These are phyloP conservation scores for Pleurotus platypus DNA, from an alignment of 768 basidiomycete species.

Conservation along the genomic window DNA sequence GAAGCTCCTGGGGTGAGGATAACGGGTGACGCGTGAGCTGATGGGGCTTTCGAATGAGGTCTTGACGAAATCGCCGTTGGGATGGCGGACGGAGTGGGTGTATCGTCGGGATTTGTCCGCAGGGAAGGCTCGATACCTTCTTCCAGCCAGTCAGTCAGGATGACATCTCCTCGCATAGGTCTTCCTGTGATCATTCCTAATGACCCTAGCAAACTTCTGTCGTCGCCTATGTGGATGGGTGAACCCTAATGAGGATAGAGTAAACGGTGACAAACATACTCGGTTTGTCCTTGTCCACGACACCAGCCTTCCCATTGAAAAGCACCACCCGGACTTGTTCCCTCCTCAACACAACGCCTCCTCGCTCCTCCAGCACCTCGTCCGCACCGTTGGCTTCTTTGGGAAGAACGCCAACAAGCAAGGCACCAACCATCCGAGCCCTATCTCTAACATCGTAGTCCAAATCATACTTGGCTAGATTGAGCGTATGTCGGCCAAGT, in stretches of 20 bases:
- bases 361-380: conserved; percentile 41
- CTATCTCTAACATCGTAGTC: conserved; percentile 93
- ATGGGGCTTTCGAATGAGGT: conserved; percentile 22
- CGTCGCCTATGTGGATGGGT: conserved; percentile 24
- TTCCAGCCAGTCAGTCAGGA: conserved; percentile 86
- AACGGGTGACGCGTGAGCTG: conserved; percentile 38
- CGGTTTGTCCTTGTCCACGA: conserved; percentile 34
- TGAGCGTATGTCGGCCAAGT: conserved; percentile 70
- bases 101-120: conserved; percentile 65
- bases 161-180: conserved; percentile 43
- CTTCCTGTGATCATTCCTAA: conserved; percentile 59
- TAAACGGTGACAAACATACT: conserved; percentile 18
- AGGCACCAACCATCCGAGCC: conserved; percentile 69
- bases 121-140: conserved; percentile 76
- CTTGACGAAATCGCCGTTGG: conserved; percentile 38
- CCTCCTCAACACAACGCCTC: conserved; percentile 73
- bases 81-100: conserved; percentile 26
- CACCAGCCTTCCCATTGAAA: conserved; percentile 67
- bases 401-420: conserved; percentile 54
- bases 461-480: conserved; percentile 82
- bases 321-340: conserved; percentile 82
- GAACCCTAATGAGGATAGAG: conserved; percentile 4
- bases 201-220: conserved; percentile 56
- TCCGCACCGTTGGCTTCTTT: conserved; percentile 6
- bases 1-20: conserved; percentile 57